Evolutionary conservation across 1,284 basidiomycete species (phyloP), one percentile per base, ranked within the genome.

Genomic region (Cutaneotrichosporon sp.): DNA sequence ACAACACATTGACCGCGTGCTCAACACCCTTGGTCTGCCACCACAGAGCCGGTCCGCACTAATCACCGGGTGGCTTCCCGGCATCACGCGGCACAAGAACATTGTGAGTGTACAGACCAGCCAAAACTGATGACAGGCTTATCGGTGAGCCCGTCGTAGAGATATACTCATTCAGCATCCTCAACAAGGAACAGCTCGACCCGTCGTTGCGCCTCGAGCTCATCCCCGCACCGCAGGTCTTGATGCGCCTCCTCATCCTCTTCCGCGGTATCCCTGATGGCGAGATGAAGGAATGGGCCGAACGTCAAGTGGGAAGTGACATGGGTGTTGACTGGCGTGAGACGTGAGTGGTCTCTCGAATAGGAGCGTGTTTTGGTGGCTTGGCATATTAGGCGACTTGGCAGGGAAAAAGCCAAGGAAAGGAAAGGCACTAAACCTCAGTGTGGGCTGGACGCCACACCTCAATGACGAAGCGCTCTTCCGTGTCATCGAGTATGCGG

Each of bases 401-500:
- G 34, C 34, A 36, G 34, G 34, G 34, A 8, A 50, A 11, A 6
- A n/a, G n/a, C n/a, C n/a, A n/a, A 32, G 30, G 51, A 7, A 32
- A 5, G 30, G 57, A 18, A 8, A 21, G 22, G 16, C 16, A 50
- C 46, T 56, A 9, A 18, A 30, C 34, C 5, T 1, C 56, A 80
- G 77, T 2, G 71, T 79, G 18, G 73, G 73, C 0, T 77, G 72
- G 70, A 69, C 69, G 5, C 64, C 67, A 2, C 68, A 72, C 30
- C 55, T 78, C 53, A 51, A 64, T 31, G 72, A 80, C 63, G 76
- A 77, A 31, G 65, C 55, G 18, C 64, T 78, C 50, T 80, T 78
- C 63, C 70, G 78, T 42, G 75, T 77, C 21, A 72, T 80, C 52
- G 78, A 80, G 66, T 79, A 78, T 60, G 76, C 73, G 5, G 74